Evolutionary conservation across 169 alveolate species (phyloP).

Genomic region (Cryptosporidium canis): DNA sequence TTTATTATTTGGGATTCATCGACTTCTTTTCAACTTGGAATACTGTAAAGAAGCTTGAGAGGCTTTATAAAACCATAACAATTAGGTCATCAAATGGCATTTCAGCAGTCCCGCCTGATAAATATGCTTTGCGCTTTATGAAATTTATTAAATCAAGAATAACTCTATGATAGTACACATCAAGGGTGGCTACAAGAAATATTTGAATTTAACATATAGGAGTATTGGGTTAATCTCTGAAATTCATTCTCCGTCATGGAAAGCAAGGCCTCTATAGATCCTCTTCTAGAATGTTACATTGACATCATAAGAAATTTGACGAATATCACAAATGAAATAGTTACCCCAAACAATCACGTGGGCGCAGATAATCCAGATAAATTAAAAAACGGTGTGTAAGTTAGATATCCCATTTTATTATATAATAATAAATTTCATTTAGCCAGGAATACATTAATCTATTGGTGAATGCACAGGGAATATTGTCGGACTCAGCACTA

Average conservation of each 20-base stretch:
- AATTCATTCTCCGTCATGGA: background rate
- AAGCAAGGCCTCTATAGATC: constrained; percentile 28
- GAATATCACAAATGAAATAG: constrained; percentile 19
- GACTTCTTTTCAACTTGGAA: constrained; percentile 83
- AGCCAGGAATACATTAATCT: constrained; percentile 23
- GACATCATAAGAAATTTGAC: constrained; percentile 37
- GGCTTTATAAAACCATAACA: constrained; percentile 17
- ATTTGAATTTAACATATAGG: background rate
- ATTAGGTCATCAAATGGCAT: constrained; percentile 58
- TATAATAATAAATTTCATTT: background rate
- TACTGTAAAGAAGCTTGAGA: constrained; percentile 40
- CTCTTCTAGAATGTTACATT: constrained; percentile 28
- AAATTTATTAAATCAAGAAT: constrained; percentile 52
- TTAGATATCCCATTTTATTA: background rate
- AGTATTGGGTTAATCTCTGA: background rate
- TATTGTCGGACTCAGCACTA: constrained; percentile 13
- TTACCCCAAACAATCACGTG: background rate
- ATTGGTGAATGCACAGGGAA: constrained; percentile 1
- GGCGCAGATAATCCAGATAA: background rate
- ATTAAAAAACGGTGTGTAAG: constrained; percentile 28
- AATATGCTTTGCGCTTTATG: constrained; percentile 46
- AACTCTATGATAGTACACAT: background rate
- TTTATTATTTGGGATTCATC: constrained; percentile 83
- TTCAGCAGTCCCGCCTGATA: constrained; percentile 55
- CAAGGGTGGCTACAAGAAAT: background rate